Evolutionary conservation across 2,329 filamentous ascomycete species (phyloP), one percentile per base, ranked within the genome.

Genomic region (Botryosphaeria dothidea): DNA sequence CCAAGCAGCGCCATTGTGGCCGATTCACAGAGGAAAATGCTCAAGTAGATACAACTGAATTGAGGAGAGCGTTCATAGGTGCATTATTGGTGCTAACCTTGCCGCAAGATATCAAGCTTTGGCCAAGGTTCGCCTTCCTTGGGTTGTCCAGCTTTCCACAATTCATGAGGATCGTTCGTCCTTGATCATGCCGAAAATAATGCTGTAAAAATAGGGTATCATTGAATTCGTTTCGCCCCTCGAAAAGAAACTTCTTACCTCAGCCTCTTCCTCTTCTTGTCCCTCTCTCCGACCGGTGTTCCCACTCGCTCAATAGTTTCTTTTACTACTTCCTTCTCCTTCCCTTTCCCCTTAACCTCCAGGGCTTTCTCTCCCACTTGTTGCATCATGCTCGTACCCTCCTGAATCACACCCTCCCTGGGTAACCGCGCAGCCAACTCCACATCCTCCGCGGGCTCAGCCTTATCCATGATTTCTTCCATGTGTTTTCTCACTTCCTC

Each of bases 361-460:
- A 17, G 17, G 25, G 7, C 41, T 2, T 48, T 48, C 43, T 23
- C 51, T 52, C 64, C 67, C 15, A 67, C 68, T 19, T 68, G 68
- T 31, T 31, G 8, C 1, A 52, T 17, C 48, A 27, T 62, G 34
- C 66, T 78, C 77, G 52, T 21, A 7, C 75, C 73, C 25, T 70
- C 36, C 66, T 52, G 27, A 25, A 52, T n/a, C 4, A 52, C 29
- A 5, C 75, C 65, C n/a, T 77, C 73, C 49, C 71, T 71, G 3
- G 86, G 86, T 56, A 89, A 73, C 56, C 84, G 81, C 62, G 87
- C 77, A 1, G 85, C 85, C 8, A 88, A 77, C 71, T 83, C 84
- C 4, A 83, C 82, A 65, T 83, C 81, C 3, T 85, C 84, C 0
- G 85, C 85, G 17, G 84, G 78, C 66, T 82, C 81, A 60, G 84